Evolutionary conservation across 441 rosid genomes (phyloP).

Genomic region (Adansonia rubrostipa): DNA sequence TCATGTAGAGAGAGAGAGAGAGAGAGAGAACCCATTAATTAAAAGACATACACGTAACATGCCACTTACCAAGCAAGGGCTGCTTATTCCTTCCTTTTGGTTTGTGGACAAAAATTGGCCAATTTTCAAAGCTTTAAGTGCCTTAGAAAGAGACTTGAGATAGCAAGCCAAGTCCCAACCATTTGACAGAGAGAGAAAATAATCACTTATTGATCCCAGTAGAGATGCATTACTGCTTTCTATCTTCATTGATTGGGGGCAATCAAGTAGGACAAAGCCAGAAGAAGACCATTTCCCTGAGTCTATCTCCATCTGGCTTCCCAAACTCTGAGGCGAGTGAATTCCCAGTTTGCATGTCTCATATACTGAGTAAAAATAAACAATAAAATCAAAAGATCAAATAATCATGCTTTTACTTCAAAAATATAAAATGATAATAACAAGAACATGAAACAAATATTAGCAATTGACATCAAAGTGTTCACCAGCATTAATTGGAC

Average conservation of each 20-base stretch:
- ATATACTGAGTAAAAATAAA: slow-evolving; percentile 61
- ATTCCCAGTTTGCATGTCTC: slow-evolving; percentile 97
- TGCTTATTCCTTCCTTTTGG: slow-evolving; percentile 86
- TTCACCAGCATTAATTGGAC: not conserved
- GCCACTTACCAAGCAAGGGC: slow-evolving; percentile 80
- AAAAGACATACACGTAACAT: slow-evolving; percentile 18
- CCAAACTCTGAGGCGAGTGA: slow-evolving; percentile 84
- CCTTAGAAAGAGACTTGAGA: slow-evolving; percentile 96
- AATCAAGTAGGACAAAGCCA: slow-evolving; percentile 94
- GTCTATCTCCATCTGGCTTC: slow-evolving; percentile 86
- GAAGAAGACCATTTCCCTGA: slow-evolving; percentile 69
- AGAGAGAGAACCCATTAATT: slow-evolving; percentile 6
- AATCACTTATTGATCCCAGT: slow-evolving; percentile 96
- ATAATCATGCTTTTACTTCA: slow-evolving; percentile 12
- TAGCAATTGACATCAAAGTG: not conserved
- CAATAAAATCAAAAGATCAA: slow-evolving; percentile 20
- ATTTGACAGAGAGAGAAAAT: slow-evolving; percentile 95
- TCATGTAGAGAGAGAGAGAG: not conserved
- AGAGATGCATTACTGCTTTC: slow-evolving; percentile 93
- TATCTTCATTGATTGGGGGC: slow-evolving; percentile 99
- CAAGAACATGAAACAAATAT: slow-evolving; percentile 1
- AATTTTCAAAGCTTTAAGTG: slow-evolving; percentile 83
- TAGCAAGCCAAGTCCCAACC: slow-evolving; percentile 98
- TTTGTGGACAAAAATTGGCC: slow-evolving; percentile 62
- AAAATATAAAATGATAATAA: slow-evolving; percentile 13